Base-by-base conservation (phyloP, 1,284 basidiomycete species). In the Volvariella volvacea region DNA sequence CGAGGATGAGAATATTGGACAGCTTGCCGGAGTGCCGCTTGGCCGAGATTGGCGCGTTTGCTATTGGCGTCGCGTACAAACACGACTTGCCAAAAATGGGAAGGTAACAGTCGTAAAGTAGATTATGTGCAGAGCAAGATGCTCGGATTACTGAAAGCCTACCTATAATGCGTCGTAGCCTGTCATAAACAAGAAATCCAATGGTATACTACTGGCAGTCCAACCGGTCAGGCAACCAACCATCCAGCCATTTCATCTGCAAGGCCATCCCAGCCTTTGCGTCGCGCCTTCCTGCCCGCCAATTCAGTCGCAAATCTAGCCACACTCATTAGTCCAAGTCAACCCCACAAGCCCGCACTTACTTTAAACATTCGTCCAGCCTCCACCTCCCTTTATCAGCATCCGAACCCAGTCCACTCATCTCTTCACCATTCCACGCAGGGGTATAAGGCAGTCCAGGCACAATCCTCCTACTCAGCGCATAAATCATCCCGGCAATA, bases 401-500 rank as follows among this genome's bases (percentile, higher is more conserved):
- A 33, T 73, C 69, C 15, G 58, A 60, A 3, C 52, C 45, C 4
- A 51, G 59, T 3, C 52, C 55, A 42, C 53, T 39, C 44, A 50
- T 54, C 39, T 68, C 67, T 19, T 69, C 67, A 1, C 64, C 63
- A 20, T 59, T 66, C 49, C 73, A 66, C 0, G 72, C 69, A 16
- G 84, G 82, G 2, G 79, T 79, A 58, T 83, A 88, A 14, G 84
- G 85, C 6, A 73, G 61, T 0, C 85, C 84, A 32, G 86, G 86
- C 37, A 79, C 59, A 43, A 88, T 64, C 25, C 76, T 68, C 50
- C 83, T 66, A 44, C 78, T 84, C 50, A 88, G 55, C 0, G 83
- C 75, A 60, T 76, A 88, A 47, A 88, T 83, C 85, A 88, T 88
- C 10, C 86, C 86, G 0, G 83, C 82, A 9, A 88, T 74, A 52